These are phyloP conservation scores for Ricinus communis DNA, from an alignment of 345 rosid genomes.

Conservation along the genomic window DNA sequence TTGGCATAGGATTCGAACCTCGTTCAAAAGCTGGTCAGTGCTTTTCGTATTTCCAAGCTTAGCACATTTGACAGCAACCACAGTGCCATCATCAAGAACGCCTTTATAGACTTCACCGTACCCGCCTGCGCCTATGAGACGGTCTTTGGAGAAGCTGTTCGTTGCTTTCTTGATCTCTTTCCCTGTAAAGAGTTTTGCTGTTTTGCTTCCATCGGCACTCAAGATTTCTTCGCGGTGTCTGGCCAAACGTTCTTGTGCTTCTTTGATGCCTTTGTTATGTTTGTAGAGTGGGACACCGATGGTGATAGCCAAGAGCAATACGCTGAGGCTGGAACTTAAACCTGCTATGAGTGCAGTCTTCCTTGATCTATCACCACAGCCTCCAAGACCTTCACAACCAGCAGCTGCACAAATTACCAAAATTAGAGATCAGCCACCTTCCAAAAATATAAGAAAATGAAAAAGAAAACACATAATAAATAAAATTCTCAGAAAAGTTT, in stretches of 20 bases:
- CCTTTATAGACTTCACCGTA: constrained; percentile 56
- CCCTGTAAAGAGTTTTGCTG: constrained; percentile 35
- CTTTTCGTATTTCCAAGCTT: constrained; percentile 53
- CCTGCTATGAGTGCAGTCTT: constrained; percentile 48
- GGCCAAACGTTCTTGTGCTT: constrained; percentile 32
- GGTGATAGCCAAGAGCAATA: not conserved
- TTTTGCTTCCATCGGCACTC: constrained; percentile 37
- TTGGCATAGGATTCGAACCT: constrained; percentile 55
- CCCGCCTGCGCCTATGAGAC: constrained; percentile 48
- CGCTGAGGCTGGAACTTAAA: constrained; percentile 27
- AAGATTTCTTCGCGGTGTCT: constrained; percentile 40
- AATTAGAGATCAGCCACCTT: no score
- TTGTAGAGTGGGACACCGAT: constrained; percentile 28
- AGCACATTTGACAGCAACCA: constrained; percentile 53
- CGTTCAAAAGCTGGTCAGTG: constrained; percentile 51
- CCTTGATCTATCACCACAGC: constrained; percentile 33
- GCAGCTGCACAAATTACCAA: constrained; percentile 23
- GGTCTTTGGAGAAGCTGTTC: constrained; percentile 40
- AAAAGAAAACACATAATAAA: no score
- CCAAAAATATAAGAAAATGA: no score
- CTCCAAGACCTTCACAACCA: constrained; percentile 37
- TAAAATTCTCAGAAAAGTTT: no score
- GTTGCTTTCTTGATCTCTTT: constrained; percentile 48
- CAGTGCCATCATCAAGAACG: constrained; percentile 41
- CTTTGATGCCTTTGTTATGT: constrained; percentile 31